Evolutionary conservation across 75 land plant genomes (phyloP).

Genomic region (Sequoiadendron giganteum): DNA sequence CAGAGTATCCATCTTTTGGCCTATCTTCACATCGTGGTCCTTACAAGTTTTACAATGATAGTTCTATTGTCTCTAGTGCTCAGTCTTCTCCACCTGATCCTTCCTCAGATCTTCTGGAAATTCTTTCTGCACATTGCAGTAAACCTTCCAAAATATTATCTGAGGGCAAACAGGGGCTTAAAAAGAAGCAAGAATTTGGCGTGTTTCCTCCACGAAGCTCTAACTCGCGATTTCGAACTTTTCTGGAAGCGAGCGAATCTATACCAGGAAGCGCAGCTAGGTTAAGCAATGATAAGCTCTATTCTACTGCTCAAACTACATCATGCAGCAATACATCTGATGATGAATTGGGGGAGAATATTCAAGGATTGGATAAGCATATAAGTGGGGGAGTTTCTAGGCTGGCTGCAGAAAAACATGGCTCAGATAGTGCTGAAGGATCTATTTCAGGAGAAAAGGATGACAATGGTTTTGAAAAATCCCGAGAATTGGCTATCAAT

Average conservation of each 20-base stretch:
- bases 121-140: background rate
- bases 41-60: background rate
- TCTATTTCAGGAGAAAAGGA: background rate
- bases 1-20: background rate
- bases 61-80: background rate
- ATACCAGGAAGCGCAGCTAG: background rate
- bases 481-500: background rate
- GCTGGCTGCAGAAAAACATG: background rate
- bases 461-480: background rate
- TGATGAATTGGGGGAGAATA: background rate
- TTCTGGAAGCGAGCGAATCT: background rate
- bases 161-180: background rate
- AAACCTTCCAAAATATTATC: background rate
- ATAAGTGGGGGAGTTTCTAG: background rate
- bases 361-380: background rate
- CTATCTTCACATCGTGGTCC: background rate
- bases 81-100: background rate
- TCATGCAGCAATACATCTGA: slow-evolving; percentile 1
- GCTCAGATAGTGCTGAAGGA: background rate
- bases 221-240: background rate
- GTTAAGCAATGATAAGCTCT: background rate
- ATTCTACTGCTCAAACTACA: background rate
- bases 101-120: slow-evolving; percentile 4
- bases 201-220: slow-evolving; percentile 1
- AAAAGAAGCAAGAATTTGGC: background rate